Evolutionary conservation across 805 yeast species (phyloP).

Genomic region (Hanseniaspora clermontiae): DNA sequence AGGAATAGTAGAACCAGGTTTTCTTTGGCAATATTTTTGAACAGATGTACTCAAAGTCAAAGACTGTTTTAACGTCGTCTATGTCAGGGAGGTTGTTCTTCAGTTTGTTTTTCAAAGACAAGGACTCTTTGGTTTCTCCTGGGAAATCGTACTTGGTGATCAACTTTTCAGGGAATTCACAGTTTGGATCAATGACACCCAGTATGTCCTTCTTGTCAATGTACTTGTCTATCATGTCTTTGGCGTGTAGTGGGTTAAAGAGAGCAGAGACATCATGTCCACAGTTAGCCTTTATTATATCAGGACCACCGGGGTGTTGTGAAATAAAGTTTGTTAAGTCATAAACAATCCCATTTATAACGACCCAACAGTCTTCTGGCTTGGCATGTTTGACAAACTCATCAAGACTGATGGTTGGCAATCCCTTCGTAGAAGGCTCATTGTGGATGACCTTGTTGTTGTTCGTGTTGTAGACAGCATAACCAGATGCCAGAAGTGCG

Average conservation of each 20-base stretch:
- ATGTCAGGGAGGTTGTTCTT: slow-evolving; percentile 52
- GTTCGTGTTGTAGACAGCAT: neutral
- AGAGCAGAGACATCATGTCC: slow-evolving; percentile 73
- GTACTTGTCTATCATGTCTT: slow-evolving; percentile 62
- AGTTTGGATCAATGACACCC: slow-evolving; percentile 37
- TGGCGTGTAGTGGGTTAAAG: slow-evolving; percentile 82
- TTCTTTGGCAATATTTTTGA: slow-evolving; percentile 58
- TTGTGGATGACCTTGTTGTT: neutral
- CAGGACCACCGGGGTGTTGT: slow-evolving; percentile 71
- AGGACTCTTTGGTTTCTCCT: slow-evolving; percentile 26
- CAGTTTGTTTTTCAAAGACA: slow-evolving; percentile 21
- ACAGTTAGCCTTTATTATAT: slow-evolving; percentile 67
- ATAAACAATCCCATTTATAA: slow-evolving; percentile 65
- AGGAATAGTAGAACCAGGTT: slow-evolving; percentile 89
- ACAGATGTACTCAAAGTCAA: slow-evolving; percentile 82
- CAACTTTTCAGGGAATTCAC: slow-evolving; percentile 19
- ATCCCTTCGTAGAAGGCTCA: slow-evolving; percentile 15
- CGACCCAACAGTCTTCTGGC: slow-evolving; percentile 74
- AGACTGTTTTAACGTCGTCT: slow-evolving; percentile 56
- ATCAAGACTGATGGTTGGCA: slow-evolving; percentile 23
- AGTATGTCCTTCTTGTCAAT: slow-evolving; percentile 48
- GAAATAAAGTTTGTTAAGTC: slow-evolving; percentile 62
- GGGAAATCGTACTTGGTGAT: slow-evolving; percentile 25
- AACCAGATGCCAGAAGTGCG: neutral
- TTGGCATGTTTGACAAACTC: slow-evolving; percentile 60